Evolutionary conservation across 768 basidiomycete species (phyloP).

Genomic region (Leccinum uliginosum): DNA sequence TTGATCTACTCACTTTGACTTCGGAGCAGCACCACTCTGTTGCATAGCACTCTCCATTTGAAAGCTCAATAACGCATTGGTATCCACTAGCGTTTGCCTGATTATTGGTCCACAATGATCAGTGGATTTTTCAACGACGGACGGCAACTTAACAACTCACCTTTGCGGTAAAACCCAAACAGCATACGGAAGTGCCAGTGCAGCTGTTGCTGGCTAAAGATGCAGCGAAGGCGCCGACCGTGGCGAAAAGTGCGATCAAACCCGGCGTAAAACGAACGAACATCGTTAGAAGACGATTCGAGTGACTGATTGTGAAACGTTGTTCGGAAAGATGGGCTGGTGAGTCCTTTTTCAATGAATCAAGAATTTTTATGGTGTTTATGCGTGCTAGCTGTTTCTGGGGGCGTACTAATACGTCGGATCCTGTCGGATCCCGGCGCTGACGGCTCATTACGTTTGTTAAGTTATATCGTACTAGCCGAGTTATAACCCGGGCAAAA

Average conservation of each 20-base stretch:
- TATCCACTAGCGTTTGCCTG: neutral
- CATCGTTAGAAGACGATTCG: neutral
- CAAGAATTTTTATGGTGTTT: too few species aligned
- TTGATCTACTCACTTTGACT: neutral
- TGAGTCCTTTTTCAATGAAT: too few species aligned
- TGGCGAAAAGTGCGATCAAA: neutral
- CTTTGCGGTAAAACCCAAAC: neutral
- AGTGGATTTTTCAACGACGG: neutral
- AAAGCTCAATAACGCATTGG: neutral
- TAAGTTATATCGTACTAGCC: too few species aligned
- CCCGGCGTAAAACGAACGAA: neutral
- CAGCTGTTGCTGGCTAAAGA: too few species aligned
- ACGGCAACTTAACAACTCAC: neutral
- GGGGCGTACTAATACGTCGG: too few species aligned
- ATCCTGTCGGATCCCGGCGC: too few species aligned
- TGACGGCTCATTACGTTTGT: too few species aligned
- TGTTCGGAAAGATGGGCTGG: too few species aligned
- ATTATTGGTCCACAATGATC: neutral
- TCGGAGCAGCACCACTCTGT: neutral
- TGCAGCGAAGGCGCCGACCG: neutral
- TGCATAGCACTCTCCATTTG: neutral
- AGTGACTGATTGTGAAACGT: too few species aligned
- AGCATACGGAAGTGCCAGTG: constrained; percentile 1
- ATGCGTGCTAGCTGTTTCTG: too few species aligned
- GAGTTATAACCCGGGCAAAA: too few species aligned